phyloP scores from a whole-genome alignment of 495 filamentous ascomycete genomes.

The Amorphotheca resinae region DNA sequence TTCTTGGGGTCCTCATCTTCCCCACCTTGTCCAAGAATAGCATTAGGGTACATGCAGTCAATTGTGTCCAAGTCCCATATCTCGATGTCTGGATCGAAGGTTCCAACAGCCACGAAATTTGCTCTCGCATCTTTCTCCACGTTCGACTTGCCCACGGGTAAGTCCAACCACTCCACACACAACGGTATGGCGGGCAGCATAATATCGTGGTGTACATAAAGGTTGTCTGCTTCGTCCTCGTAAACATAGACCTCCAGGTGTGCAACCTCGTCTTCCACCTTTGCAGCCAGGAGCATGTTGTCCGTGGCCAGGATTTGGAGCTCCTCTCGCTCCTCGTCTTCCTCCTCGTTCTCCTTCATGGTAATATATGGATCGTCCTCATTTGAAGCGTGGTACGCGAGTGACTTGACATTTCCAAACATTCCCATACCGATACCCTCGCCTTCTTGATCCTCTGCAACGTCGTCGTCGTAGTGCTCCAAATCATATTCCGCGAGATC shows the following conservation, averaged over 20 bases:
- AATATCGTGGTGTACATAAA: conserved; percentile 98
- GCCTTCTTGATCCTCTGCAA: conserved; percentile 46
- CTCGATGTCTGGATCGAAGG: conserved; percentile 97
- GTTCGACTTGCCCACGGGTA: conserved; percentile 60
- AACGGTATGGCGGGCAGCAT: conserved; percentile 97
- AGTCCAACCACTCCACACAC: conserved; percentile 87
- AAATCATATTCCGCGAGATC: conserved; percentile 92
- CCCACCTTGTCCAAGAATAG: conserved; percentile 82
- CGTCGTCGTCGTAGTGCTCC: conserved; percentile 84
- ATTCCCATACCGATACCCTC: conserved; percentile 65
- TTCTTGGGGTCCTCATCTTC: conserved; percentile 34
- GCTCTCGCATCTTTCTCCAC: conserved; percentile 46
- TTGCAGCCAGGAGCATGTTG: conserved; percentile 81
- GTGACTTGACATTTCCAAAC: conserved; percentile 87
- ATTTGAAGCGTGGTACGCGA: conserved; percentile 87
- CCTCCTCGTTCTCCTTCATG: conserved; percentile 60
- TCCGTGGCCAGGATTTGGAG: conserved; percentile 86
- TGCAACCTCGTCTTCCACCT: conserved; percentile 92
- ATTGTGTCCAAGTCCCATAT: conserved; percentile 94
- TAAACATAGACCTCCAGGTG: conserved; percentile 97
- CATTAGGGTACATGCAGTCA: conserved; percentile 95
- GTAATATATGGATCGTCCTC: conserved; percentile 95
- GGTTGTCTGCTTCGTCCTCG: conserved; percentile 84
- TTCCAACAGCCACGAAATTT: conserved; percentile 90
- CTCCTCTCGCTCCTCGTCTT: conserved; percentile 85